Percentiles rank a stretch among this genome's conserved stretches.
Evolutionary conservation across 768 basidiomycete species (phyloP).

Genomic region (Xerocomus spinulosus): DNA sequence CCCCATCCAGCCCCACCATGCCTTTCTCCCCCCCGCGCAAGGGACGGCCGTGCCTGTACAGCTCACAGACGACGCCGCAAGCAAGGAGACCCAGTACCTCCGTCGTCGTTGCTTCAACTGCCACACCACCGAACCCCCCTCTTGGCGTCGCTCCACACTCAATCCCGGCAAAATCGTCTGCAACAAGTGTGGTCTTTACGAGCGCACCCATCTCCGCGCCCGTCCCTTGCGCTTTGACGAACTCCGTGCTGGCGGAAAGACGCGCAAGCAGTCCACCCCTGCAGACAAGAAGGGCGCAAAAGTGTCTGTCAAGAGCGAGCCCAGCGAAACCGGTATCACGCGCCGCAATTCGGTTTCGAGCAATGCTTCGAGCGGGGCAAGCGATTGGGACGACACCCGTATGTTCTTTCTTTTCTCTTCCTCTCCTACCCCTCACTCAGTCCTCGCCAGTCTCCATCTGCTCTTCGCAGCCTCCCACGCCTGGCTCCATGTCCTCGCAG

Average conservation of each 20-base stretch:
- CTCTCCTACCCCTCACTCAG: background rate
- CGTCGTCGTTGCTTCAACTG: constrained; percentile 87
- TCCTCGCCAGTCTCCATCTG: constrained; percentile 21
- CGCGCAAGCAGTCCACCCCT: constrained; percentile 44
- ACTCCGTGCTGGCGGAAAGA: constrained; percentile 81
- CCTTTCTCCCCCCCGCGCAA: constrained; percentile 39
- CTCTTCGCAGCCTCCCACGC: constrained; percentile 33
- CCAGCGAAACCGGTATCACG: constrained; percentile 45
- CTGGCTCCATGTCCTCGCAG: constrained; percentile 49
- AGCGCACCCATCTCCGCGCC: constrained; percentile 81
- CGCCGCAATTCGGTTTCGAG: constrained; percentile 63
- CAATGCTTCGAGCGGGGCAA: constrained; percentile 45
- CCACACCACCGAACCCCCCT: constrained; percentile 86
- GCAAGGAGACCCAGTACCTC: constrained; percentile 88
- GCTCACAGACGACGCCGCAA: constrained; percentile 87
- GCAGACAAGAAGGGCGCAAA: constrained; percentile 32
- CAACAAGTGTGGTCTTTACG: constrained; percentile 91
- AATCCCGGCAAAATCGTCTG: constrained; percentile 91
- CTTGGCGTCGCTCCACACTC: constrained; percentile 83
- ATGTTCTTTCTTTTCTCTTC: constrained; percentile 23
- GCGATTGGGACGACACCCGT: constrained; percentile 84
- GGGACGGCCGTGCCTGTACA: constrained; percentile 57
- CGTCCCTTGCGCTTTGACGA: constrained; percentile 85
- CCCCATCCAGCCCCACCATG: constrained; percentile 32
- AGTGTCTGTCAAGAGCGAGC: constrained; percentile 59